A percentile compares a stretch with the other conserved stretches of the same genome.
These are phyloP conservation scores for Huntiella abstrusa DNA, from an alignment of 2,329 filamentous ascomycete species.

Conservation along the genomic window DNA sequence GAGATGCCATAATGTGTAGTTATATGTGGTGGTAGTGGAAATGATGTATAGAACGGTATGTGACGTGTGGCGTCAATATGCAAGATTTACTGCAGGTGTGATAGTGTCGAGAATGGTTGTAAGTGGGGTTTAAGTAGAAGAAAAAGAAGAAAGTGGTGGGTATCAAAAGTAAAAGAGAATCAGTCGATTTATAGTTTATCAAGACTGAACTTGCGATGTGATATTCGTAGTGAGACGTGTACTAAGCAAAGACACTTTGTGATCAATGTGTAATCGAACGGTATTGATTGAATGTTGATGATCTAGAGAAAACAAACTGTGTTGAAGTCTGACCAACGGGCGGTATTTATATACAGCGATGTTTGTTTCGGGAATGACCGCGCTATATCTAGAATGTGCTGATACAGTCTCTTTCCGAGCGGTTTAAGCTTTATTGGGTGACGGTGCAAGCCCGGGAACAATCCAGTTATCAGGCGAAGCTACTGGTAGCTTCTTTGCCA, in stretches of 20 bases:
- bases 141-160: not conserved
- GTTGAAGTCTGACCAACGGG: not conserved
- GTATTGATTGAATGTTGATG: not conserved
- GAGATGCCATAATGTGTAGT: constrained; percentile 37
- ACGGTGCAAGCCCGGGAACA: not conserved
- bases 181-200: not conserved
- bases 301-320: not conserved
- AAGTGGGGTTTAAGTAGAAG: not conserved
- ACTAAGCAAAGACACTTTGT: no score
- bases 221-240: not conserved
- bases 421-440: not conserved
- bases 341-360: not conserved
- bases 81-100: constrained; percentile 3
- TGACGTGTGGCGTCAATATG: constrained; percentile 1
- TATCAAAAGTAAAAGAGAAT: not conserved
- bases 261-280: no score
- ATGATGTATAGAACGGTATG: not conserved
- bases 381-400: not conserved
- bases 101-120: not conserved
- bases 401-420: not conserved
- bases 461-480: constrained; percentile 2
- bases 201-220: not conserved
- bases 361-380: not conserved
- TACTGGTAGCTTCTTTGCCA: constrained; percentile 7
- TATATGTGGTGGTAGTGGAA: not conserved